These are phyloP conservation scores for Sarocladium kiliense DNA, from an alignment of 2,329 filamentous ascomycete genomes.

Conservation along the genomic window DNA sequence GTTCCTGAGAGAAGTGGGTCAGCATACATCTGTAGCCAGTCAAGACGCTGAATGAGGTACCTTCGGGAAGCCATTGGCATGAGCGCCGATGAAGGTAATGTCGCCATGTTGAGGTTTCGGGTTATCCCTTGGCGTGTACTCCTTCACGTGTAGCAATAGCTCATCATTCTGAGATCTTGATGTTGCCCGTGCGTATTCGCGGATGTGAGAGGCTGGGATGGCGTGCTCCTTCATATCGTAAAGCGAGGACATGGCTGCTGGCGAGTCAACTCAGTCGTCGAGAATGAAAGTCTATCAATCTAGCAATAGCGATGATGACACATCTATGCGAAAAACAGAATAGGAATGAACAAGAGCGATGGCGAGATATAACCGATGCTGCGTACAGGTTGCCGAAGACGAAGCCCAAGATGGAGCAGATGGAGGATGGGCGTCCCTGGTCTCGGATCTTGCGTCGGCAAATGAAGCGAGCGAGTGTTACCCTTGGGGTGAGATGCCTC, in stretches of 20 bases:
- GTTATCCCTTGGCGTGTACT: slow-evolving; percentile 77
- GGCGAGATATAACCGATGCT: neutral
- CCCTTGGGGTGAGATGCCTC: neutral
- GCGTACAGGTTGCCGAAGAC: neutral
- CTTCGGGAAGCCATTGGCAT: slow-evolving; percentile 93
- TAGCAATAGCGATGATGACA: neutral
- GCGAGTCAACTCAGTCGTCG: neutral
- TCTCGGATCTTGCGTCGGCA: slow-evolving; percentile 6
- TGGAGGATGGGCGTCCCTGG: neutral
- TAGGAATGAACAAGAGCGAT: too few species aligned
- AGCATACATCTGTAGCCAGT: neutral
- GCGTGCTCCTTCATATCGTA: slow-evolving; percentile 71
- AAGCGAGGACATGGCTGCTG: slow-evolving; percentile 14
- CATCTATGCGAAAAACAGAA: too few species aligned
- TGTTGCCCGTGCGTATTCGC: slow-evolving; percentile 74
- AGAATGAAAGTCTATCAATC: neutral
- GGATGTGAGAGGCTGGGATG: slow-evolving; percentile 69
- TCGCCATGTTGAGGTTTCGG: slow-evolving; percentile 64
- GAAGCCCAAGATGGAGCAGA: neutral
- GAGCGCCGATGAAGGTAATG: slow-evolving; percentile 78
- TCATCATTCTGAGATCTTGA: slow-evolving; percentile 68
- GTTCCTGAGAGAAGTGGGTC: slow-evolving; percentile 51
- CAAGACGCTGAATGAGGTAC: slow-evolving; percentile 31
- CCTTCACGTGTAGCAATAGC: slow-evolving; percentile 73
- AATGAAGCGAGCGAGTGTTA: neutral